Evolutionary conservation across 345 rosid genomes (phyloP).

Genomic region (Abelmoschus esculentus): DNA sequence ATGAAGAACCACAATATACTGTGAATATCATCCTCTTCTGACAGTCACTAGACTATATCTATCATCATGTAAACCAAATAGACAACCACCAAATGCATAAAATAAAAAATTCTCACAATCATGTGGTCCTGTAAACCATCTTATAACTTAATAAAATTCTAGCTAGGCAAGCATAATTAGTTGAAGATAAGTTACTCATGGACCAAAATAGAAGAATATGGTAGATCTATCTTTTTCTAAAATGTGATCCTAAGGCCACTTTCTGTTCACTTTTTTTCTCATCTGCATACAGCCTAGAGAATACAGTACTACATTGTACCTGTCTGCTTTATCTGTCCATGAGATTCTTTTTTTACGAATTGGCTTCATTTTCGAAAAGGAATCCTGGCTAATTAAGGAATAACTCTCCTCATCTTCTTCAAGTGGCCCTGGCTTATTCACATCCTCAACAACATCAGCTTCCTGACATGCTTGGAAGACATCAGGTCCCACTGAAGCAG

Average conservation of each 20-base stretch:
- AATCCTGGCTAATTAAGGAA: constrained; percentile 32
- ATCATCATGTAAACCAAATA: constrained; percentile 3
- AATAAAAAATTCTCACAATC: neutral
- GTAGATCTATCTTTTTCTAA: neutral
- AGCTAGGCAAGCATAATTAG: constrained; percentile 2
- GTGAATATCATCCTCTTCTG: neutral
- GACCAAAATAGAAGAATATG: neutral
- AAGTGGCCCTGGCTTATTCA: constrained; percentile 25
- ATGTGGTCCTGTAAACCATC: neutral
- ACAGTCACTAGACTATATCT: neutral
- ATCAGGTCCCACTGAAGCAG: constrained; percentile 29
- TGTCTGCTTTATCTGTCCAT: constrained; percentile 91
- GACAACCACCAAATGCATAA: neutral
- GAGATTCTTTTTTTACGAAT: constrained; percentile 47
- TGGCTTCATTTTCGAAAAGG: constrained; percentile 39
- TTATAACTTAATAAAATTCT: constrained; percentile 1
- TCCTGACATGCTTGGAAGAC: constrained; percentile 25
- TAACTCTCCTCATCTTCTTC: constrained; percentile 40
- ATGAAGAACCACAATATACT: constrained; percentile 3
- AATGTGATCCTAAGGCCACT: neutral
- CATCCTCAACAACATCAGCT: constrained; percentile 27
- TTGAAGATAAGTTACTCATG: neutral
- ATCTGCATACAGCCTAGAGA: constrained; percentile 1
- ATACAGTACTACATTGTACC: constrained; percentile 31
- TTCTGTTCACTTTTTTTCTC: neutral